Conservation (phyloP, 495 filamentous ascomycete genomes). For the Acidomyces sp. region DNA sequence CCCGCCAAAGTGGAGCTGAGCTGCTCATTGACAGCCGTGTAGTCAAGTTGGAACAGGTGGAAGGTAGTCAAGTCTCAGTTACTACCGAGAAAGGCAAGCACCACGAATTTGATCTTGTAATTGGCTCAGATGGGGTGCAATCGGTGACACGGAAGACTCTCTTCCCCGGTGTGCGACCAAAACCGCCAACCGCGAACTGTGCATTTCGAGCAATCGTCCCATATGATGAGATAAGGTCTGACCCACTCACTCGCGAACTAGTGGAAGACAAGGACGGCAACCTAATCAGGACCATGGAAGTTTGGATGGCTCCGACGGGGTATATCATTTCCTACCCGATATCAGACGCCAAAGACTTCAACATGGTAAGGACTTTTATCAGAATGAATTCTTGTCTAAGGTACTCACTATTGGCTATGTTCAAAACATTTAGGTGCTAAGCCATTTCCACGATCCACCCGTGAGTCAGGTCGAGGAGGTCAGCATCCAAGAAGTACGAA, state of each 20-base stretch:
- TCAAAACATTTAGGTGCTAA: no score
- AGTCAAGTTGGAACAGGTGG: constrained; percentile 18
- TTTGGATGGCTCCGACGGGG: constrained; percentile 28
- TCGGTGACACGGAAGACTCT: constrained; percentile 28
- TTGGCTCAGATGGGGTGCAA: constrained; percentile 34
- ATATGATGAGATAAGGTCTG: constrained; percentile 28
- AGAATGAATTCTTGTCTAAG: no score
- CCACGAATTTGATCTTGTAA: constrained; percentile 30
- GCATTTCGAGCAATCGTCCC: constrained; percentile 33
- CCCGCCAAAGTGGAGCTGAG: constrained; percentile 22
- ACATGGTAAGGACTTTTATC: no score
- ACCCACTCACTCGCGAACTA: constrained; percentile 29
- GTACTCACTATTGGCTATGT: no score
- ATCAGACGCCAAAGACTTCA: constrained; percentile 34
- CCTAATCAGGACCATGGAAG: constrained; percentile 29
- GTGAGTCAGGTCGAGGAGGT: constrained; percentile 26
- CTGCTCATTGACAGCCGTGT: constrained; percentile 31
- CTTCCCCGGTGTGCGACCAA: constrained; percentile 29
- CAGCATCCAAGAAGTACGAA: constrained; percentile 25
- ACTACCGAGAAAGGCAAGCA: constrained; percentile 24
- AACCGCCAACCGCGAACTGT: constrained; percentile 31
- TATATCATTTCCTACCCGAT: constrained; percentile 43
- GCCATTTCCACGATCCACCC: constrained; percentile 28
- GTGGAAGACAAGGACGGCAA: constrained; percentile 23
- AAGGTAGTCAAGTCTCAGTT: constrained; percentile 23